A percentile compares a stretch with the other conserved stretches of the same genome.
phyloP scores from a whole-genome alignment of 2,329 filamentous ascomycete species.

The Ophiocordyceps robertsii region DNA sequence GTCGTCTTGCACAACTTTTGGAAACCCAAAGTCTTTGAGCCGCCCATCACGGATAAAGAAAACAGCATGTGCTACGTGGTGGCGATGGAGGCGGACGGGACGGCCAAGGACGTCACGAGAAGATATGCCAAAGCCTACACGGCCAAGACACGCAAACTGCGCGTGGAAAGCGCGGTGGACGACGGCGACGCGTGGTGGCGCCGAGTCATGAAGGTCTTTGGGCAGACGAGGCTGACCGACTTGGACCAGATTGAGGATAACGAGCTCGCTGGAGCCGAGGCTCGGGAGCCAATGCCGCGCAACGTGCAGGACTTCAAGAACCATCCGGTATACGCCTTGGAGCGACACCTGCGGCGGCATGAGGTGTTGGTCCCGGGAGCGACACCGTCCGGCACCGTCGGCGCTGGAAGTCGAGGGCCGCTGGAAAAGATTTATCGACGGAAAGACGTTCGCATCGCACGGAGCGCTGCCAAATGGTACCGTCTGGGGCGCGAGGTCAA shows the following conservation, averaged over 20 bases:
- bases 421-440: slow-evolving; percentile 75
- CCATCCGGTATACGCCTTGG: slow-evolving; percentile 72
- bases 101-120: slow-evolving; percentile 71
- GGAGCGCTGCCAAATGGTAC: slow-evolving; percentile 83
- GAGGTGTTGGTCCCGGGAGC: slow-evolving; percentile 66
- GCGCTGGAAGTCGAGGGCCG: slow-evolving; percentile 45
- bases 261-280: slow-evolving; percentile 57
- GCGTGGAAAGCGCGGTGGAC: slow-evolving; percentile 53
- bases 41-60: slow-evolving; percentile 60
- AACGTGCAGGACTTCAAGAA: slow-evolving; percentile 81
- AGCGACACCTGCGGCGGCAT: slow-evolving; percentile 70
- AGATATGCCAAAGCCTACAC: slow-evolving; percentile 83
- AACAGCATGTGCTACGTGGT: slow-evolving; percentile 77
- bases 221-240: slow-evolving; percentile 32
- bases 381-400: slow-evolving; percentile 64
- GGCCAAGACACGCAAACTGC: slow-evolving; percentile 69
- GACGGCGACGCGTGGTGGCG: slow-evolving; percentile 39
- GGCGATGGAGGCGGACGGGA: slow-evolving; percentile 69
- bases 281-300: slow-evolving; percentile 70
- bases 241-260: slow-evolving; percentile 75
- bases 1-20: slow-evolving; percentile 66
- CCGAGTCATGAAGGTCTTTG: slow-evolving; percentile 34
- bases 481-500: slow-evolving; percentile 71
- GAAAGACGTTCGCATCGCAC: slow-evolving; percentile 63
- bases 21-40: slow-evolving; percentile 66